Evolutionary conservation across 2,329 filamentous ascomycete species (phyloP).

Genomic region (Aspergillus sp.): DNA sequence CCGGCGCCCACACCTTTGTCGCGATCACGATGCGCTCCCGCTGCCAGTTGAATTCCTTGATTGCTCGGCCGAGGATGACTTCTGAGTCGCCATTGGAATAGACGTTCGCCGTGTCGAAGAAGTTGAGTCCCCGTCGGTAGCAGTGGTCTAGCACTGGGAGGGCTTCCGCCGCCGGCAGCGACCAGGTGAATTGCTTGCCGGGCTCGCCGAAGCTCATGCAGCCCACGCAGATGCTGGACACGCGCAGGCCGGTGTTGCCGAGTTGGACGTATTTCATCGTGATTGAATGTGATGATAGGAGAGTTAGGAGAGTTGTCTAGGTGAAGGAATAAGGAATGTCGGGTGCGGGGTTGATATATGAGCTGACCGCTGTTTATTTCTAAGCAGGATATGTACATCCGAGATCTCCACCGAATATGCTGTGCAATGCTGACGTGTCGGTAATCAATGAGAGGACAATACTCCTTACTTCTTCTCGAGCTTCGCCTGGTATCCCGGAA

Average conservation of each 20-base stretch:
- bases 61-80: conserved; percentile 54
- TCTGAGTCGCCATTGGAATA: conserved; percentile 60
- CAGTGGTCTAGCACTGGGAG: conserved; percentile 27
- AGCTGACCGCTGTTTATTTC: background rate
- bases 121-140: conserved; percentile 28
- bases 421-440: background rate
- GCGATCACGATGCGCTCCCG: conserved; percentile 59
- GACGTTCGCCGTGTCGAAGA: conserved; percentile 39
- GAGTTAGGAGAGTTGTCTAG: background rate
- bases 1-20: conserved; percentile 54
- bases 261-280: conserved; percentile 27
- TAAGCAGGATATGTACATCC: background rate
- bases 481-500: conserved; percentile 16
- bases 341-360: background rate
- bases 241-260: conserved; percentile 23
- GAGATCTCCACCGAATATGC: background rate
- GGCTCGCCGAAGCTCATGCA: conserved; percentile 27
- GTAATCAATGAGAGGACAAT: no score
- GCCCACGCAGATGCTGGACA: conserved; percentile 24
- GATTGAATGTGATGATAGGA: background rate
- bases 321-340: background rate
- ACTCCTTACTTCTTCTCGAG: conserved; percentile 8
- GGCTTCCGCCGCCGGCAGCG: conserved; percentile 24
- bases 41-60: conserved; percentile 59
- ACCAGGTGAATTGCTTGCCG: conserved; percentile 19